Base-by-base conservation (phyloP, 768 basidiomycete species). In the Gyrodon lividus region DNA sequence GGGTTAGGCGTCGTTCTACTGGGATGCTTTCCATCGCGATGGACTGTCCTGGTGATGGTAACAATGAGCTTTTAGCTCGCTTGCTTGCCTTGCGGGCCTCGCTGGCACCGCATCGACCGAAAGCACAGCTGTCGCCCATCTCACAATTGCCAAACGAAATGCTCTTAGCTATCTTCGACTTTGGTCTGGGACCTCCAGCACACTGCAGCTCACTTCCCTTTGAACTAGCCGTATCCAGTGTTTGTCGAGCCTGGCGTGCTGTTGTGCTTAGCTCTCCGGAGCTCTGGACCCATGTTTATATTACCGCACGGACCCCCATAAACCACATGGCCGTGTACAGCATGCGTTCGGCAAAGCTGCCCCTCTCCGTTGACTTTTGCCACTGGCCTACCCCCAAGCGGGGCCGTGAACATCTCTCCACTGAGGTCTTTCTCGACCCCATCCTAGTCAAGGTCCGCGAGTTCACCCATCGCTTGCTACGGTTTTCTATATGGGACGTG, bases 91-190 rank as follows among this genome's bases (percentile, higher is more conserved):
- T 48, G 12, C 48, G 49, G 20, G 20, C 48, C 12, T 43, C 48
- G 17, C 20, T 44, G 39, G 35, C 7, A 39, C 45, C 38, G 19
- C 23, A 19, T 5, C 19, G 5, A 8, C 30, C 23, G 35, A n/a
- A 40, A 10, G 14, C 24, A 17, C 58, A 60, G 34, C 40, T 62
- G 26, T 60, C 61, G 14, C 48, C 61, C 4, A 43, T 63, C 13
- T 54, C 58, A 3, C 39, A 48, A n/a, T 51, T 62, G 10, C 61
- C 61, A n/a, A 60, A 46, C 40, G 59, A 63, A 37, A 35, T 61
- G 22, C 60, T 61, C 24, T 33, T 50, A 23, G 40, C 45, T 24
- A 51, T 58, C 42, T 51, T 62, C 45, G 30, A 31, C n/a, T 37
- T 17, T 38, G 56, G 53, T n/a, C 22, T 52, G 12, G n/a, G 35